Conservation (phyloP, 495 filamentous ascomycete species). For the Penicillium taxi region DNA sequence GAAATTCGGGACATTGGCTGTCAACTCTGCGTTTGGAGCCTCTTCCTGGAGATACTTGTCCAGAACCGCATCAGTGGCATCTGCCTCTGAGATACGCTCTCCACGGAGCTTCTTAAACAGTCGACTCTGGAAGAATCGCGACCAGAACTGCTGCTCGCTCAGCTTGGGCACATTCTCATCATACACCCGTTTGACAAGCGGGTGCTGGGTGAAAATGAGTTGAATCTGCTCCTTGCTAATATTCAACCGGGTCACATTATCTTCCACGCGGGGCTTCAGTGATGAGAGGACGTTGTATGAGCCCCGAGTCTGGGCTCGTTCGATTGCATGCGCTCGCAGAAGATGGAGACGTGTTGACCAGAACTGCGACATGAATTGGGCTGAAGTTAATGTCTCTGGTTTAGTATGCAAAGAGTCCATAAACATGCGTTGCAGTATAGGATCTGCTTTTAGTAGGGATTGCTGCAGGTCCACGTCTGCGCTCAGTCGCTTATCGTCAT, state of each 20-base stretch:
- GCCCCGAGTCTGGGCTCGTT: constrained; percentile 73
- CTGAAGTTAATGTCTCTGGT: constrained; percentile 67
- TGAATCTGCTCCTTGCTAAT: constrained; percentile 89
- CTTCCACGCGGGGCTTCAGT: constrained; percentile 73
- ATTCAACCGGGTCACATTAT: constrained; percentile 69
- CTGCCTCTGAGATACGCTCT: constrained; percentile 67
- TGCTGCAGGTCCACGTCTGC: constrained; percentile 71
- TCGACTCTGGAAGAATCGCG: constrained; percentile 79
- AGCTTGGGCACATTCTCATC: constrained; percentile 87
- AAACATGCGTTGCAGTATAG: constrained; percentile 67
- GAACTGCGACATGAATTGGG: constrained; percentile 79
- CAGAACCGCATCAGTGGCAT: constrained; percentile 63
- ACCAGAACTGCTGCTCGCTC: constrained; percentile 77
- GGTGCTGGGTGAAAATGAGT: constrained; percentile 87
- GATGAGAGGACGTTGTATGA: constrained; percentile 87
- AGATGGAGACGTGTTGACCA: constrained; percentile 82
- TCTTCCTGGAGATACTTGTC: constrained; percentile 81
- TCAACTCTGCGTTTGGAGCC: constrained; percentile 39
- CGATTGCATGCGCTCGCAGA: constrained; percentile 82
- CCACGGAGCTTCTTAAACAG: constrained; percentile 88
- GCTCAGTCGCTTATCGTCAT: constrained; percentile 68
- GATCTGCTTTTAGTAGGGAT: constrained; percentile 71
- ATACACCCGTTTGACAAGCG: constrained; percentile 81
- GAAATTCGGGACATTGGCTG: constrained; percentile 68
- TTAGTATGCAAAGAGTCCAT: constrained; percentile 69